A percentile compares a stretch with the other conserved stretches of the same genome.
These are phyloP conservation scores for Mortierella sp. DNA, from an alignment of 371 early-diverging fungal species.

Conservation along the genomic window DNA sequence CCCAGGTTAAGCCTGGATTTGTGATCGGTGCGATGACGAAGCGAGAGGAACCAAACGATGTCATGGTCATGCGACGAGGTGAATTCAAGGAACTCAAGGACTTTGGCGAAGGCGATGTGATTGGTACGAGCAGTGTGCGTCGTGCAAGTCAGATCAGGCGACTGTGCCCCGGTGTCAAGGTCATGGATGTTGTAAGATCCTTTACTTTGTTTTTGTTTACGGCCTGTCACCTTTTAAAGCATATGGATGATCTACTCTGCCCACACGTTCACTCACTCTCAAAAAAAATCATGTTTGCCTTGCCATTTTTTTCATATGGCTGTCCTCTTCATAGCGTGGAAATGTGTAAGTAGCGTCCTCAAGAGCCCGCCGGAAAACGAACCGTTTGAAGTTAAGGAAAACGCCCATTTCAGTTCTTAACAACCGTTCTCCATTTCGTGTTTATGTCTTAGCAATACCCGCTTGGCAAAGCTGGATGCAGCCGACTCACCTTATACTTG, in stretches of 20 bases:
- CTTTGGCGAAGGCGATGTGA: conserved; percentile 81
- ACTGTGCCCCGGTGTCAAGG: conserved; percentile 80
- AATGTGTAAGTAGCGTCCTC: conserved; percentile 28
- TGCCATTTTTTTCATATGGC: neutral
- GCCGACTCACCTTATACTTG: conserved; percentile 79
- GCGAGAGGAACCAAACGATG: conserved; percentile 92
- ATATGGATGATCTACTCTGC: neutral
- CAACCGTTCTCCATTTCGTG: neutral
- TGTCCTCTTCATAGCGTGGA: conserved; percentile 18
- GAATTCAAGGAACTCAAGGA: conserved; percentile 59
- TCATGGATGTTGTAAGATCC: conserved; percentile 82
- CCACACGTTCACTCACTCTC: neutral
- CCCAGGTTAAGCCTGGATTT: conserved; percentile 89
- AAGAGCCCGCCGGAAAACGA: too few species aligned
- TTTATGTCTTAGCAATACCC: conserved; percentile 73
- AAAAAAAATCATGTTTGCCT: neutral
- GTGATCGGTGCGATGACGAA: conserved; percentile 83
- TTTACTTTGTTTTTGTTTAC: neutral
- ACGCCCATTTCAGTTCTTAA: neutral
- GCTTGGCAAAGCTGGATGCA: conserved; percentile 90
- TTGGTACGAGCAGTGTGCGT: conserved; percentile 94
- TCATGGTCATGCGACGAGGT: conserved; percentile 73
- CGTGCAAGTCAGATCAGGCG: conserved; percentile 90
- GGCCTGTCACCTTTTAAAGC: neutral
- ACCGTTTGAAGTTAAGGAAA: too few species aligned